These are phyloP conservation scores for Crithidia expoeki DNA, from an alignment of 208 protist genomes.

Conservation along the genomic window DNA sequence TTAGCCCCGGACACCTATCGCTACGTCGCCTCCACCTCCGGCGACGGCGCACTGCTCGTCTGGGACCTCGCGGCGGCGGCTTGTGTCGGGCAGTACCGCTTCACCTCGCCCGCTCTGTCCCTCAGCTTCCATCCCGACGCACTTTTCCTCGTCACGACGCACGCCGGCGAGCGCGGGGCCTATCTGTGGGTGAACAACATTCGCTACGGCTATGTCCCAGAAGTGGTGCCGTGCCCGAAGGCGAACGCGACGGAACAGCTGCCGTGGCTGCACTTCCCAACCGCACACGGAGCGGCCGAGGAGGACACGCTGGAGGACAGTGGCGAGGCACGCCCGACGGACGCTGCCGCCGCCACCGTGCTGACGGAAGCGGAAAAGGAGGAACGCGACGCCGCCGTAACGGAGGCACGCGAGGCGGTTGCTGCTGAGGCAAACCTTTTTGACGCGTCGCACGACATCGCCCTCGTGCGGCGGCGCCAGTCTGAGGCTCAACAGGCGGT, in stretches of 20 bases:
- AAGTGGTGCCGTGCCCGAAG: constrained; percentile 68
- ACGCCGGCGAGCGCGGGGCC: constrained; percentile 81
- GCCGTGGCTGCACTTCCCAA: constrained; percentile 82
- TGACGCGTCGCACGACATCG: constrained; percentile 67
- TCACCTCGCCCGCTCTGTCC: constrained; percentile 71
- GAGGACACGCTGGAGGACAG: constrained; percentile 32
- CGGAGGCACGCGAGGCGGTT: constrained; percentile 33
- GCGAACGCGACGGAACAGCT: constrained; percentile 45
- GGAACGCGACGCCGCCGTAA: constrained; percentile 23
- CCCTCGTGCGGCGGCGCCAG: constrained; percentile 50
- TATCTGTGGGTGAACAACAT: constrained; percentile 91
- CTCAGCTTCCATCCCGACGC: constrained; percentile 87
- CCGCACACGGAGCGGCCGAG: constrained; percentile 63
- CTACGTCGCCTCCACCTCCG: constrained; percentile 75
- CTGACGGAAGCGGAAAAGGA: constrained; percentile 32
- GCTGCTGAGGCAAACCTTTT: constrained; percentile 60
- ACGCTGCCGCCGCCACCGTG: not conserved
- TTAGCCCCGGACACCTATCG: constrained; percentile 76
- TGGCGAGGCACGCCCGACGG: constrained; percentile 13
- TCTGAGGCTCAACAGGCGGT: constrained; percentile 39
- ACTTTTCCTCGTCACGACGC: constrained; percentile 84
- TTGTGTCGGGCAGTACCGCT: constrained; percentile 88
- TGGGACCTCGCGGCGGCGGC: constrained; percentile 86
- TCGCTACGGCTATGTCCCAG: constrained; percentile 87
- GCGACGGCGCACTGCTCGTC: constrained; percentile 73